Percentiles rank a stretch among this genome's conserved stretches.
Evolutionary conservation across 2,329 filamentous ascomycete species (phyloP).

Genomic region (Atkinsonella texensis): DNA sequence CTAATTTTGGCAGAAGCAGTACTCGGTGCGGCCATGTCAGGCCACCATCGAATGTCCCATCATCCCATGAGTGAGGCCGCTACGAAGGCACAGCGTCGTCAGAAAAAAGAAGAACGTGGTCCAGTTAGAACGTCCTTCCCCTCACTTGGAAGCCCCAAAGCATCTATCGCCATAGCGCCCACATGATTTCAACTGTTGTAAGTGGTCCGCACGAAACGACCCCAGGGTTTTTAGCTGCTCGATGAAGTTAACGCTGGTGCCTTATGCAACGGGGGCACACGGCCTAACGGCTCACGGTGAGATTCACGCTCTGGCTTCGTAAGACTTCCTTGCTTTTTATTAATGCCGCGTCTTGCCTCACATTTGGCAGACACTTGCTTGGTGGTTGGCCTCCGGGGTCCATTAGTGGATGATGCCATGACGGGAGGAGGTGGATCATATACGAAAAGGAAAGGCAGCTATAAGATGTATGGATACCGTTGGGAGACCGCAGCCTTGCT

Average conservation of each 20-base stretch:
- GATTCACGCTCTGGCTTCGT: background rate
- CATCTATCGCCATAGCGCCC: background rate
- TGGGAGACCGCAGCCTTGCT: background rate
- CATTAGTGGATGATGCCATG: background rate
- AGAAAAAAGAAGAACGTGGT: background rate
- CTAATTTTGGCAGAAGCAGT: background rate
- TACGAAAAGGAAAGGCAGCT: background rate
- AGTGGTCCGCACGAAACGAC: background rate
- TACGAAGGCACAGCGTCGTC: background rate
- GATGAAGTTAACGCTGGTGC: background rate
- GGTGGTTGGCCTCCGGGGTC: no score
- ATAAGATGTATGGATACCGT: background rate
- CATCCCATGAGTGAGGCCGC: background rate
- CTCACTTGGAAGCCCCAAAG: background rate
- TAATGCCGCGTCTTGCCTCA: background rate
- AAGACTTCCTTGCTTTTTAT: background rate
- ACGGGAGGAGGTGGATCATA: background rate
- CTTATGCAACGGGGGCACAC: background rate
- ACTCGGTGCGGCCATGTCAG: background rate
- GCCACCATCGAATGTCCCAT: background rate
- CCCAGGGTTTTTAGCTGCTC: background rate
- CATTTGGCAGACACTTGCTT: background rate
- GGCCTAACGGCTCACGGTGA: background rate
- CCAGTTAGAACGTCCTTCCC: background rate
- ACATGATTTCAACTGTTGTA: background rate